A percentile compares a stretch with the other conserved stretches of the same genome.
Conservation (phyloP, 2,329 filamentous ascomycete genomes). For the Chalaropsis thielavioides region DNA sequence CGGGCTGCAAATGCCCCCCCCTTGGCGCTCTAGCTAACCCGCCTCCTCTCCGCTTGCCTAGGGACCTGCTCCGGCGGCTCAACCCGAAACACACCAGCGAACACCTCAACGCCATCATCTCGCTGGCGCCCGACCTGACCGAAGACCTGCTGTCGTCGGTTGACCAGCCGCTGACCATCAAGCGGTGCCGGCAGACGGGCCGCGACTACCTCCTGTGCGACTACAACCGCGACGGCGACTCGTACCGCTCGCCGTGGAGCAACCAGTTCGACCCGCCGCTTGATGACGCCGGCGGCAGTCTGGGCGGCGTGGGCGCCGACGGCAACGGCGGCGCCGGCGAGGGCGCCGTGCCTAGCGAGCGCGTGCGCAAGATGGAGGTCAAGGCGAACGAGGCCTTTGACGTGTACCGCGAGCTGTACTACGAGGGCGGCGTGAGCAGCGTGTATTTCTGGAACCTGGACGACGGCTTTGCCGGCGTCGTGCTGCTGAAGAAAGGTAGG, state of each 20-base stretch:
- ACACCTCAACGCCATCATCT: slow-evolving; percentile 81
- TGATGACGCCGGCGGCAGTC: slow-evolving; percentile 40
- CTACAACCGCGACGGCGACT: slow-evolving; percentile 98
- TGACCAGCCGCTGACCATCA: slow-evolving; percentile 80
- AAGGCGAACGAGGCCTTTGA: slow-evolving; percentile 93
- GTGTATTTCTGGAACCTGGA: slow-evolving; percentile 98
- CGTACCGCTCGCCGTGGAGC: slow-evolving; percentile 96
- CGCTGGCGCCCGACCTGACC: slow-evolving; percentile 76
- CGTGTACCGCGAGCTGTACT: slow-evolving; percentile 90
- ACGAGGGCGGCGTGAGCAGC: slow-evolving; percentile 87
- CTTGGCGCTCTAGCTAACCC: slow-evolving; percentile 12
- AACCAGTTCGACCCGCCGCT: slow-evolving; percentile 94
- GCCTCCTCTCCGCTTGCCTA: slow-evolving; percentile 26
- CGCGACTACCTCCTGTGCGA: slow-evolving; percentile 97
- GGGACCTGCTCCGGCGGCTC: slow-evolving; percentile 93
- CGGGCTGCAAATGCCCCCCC: slow-evolving; percentile 1
- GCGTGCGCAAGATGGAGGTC: slow-evolving; percentile 86
- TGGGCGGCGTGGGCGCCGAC: slow-evolving; percentile 30
- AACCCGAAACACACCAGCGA: slow-evolving; percentile 82
- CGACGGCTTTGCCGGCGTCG: slow-evolving; percentile 92
- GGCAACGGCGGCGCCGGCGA: slow-evolving; percentile 52
- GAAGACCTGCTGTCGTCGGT: slow-evolving; percentile 97
- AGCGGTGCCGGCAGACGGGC: slow-evolving; percentile 73
- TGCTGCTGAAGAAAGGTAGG: slow-evolving; percentile 84
- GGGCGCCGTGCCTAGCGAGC: slow-evolving; percentile 75